These are phyloP conservation scores for Trichosporon sp. DNA, from an alignment of 1,284 basidiomycete species.

Conservation along the genomic window DNA sequence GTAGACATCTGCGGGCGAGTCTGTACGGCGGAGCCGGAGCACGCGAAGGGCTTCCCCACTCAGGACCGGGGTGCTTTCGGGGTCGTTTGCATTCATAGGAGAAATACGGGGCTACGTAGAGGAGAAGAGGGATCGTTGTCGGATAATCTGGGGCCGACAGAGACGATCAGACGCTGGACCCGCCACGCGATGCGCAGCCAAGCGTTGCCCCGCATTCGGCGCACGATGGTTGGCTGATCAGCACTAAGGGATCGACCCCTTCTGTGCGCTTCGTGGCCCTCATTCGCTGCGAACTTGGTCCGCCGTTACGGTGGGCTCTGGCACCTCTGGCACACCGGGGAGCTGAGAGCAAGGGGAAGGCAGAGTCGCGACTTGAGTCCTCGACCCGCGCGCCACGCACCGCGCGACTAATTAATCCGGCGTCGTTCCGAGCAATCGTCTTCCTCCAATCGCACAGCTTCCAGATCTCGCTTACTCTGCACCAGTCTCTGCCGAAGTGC, in stretches of 20 bases:
- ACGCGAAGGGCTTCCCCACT: not conserved
- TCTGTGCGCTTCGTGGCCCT: no score
- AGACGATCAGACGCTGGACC: not conserved
- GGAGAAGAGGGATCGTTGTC: not conserved
- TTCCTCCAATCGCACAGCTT: no score
- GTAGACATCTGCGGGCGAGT: not conserved
- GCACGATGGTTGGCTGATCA: not conserved
- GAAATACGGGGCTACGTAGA: not conserved
- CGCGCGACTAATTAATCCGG: no score
- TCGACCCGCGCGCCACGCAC: no score
- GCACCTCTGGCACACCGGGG: no score
- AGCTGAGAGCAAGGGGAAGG: no score
- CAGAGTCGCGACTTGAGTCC: no score
- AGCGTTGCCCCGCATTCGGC: not conserved
- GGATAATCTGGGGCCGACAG: slow-evolving; percentile 11
- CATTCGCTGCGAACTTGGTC: not conserved
- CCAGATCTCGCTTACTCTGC: no score
- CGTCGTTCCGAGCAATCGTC: no score
- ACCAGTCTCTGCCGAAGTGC: no score
- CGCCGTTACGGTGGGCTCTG: not conserved
- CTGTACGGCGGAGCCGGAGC: not conserved
- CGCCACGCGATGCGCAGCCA: not conserved
- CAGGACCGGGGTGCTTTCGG: not conserved
- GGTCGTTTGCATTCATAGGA: not conserved
- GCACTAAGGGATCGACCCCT: not conserved